Evolutionary conservation across 2,329 filamentous ascomycete species (phyloP).

Genomic region (Blastomyces silverae): DNA sequence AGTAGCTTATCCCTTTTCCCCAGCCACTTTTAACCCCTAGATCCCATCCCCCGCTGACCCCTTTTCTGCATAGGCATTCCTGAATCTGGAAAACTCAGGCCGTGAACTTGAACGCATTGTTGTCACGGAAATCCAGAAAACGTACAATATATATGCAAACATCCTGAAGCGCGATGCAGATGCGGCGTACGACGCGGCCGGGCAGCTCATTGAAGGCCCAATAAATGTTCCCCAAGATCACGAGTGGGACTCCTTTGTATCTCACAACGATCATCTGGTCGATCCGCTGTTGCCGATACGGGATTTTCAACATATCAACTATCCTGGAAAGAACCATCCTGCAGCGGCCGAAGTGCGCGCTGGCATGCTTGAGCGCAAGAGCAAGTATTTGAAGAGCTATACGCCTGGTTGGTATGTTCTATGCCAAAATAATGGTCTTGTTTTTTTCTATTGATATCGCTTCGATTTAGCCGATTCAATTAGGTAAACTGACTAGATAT

Average conservation of each 20-base stretch:
- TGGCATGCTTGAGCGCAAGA: constrained; percentile 91
- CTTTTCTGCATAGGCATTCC: constrained; percentile 60
- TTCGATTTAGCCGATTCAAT: neutral
- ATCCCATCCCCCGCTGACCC: neutral
- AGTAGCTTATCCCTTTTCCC: constrained; percentile 28
- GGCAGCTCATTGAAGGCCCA: constrained; percentile 74
- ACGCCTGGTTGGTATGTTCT: constrained; percentile 77
- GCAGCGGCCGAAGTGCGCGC: constrained; percentile 78
- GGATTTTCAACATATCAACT: constrained; percentile 73
- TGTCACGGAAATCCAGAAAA: constrained; percentile 95
- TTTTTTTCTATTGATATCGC: constrained; percentile 9
- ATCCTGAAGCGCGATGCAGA: constrained; percentile 90
- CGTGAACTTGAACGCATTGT: constrained; percentile 94
- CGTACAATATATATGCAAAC: constrained; percentile 86
- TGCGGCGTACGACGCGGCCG: constrained; percentile 66
- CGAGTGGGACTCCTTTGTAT: constrained; percentile 82
- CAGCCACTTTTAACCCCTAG: neutral
- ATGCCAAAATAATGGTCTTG: neutral
- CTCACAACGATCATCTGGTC: constrained; percentile 75
- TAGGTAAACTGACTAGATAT: constrained; percentile 6
- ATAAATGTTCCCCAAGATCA: constrained; percentile 89
- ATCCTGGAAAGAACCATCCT: constrained; percentile 82
- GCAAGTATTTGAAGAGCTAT: constrained; percentile 97
- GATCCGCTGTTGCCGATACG: constrained; percentile 75
- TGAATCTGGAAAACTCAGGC: constrained; percentile 90